Evolutionary conservation across 257 asterid genomes (phyloP), one percentile per base, ranked within the genome.

Genomic region (Cinchona pubescens): DNA sequence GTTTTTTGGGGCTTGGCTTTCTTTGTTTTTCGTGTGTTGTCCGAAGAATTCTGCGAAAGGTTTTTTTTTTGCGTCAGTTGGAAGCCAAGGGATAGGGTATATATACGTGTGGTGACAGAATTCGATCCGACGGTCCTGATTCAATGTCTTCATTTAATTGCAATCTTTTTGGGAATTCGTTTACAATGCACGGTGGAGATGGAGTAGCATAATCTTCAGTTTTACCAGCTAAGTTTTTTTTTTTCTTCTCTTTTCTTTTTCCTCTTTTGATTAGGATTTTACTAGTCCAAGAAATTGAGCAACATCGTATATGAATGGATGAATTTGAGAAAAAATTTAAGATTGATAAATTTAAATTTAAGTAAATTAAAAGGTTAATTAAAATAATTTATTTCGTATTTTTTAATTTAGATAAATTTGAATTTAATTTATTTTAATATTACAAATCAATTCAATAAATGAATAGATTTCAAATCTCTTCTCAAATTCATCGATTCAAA

Each of bases 51-150:
- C 55, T 48, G 23, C 15, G 27, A 53, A 83, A 87, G 88, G 94
- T 83, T 91, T 87, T 83, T 48, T 79, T 78, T 86, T 75, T 51
- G 88, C 88, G 89, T 86, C 42, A 19, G 46, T 63, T 29, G 12
- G 70, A 83, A 82, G 87, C 89, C 82, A 72, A 55, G 23, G 55
- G 9, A 4, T 10, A 5, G 4, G 10, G 53, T 9, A 69, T 71
- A 49, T 75, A 60, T 3, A 38, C 42, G 64, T 72, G 49, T n/a
- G 75, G 48, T 19, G 23, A 3, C 42, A 18, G 27, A 80, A 71
- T 78, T 75, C 75, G 78, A 87, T 84, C 88, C 16, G n/a, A 89
- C 85, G 90, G 86, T 63, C 7, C 30, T 2, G 19, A 56, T 79
- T 59, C 23, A 48, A 32, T 72, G 35, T 67, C 66, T 64, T 37